Percentiles rank a stretch among this genome's conserved stretches.
phyloP scores from a whole-genome alignment of 192 early-diverging fungal genomes.

The Obelidium mucronatum region DNA sequence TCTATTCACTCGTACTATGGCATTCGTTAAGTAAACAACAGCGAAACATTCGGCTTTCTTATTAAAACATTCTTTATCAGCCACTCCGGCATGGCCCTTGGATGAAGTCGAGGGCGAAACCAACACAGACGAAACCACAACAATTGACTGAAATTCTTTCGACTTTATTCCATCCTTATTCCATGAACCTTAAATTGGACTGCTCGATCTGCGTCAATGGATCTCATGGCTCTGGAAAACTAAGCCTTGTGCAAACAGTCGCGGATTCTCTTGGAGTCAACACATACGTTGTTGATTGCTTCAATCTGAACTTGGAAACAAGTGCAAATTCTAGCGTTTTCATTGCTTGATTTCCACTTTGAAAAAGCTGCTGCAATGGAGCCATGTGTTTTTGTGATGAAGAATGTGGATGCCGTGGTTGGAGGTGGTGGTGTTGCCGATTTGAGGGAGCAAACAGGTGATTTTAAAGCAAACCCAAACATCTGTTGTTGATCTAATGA shows the following conservation, averaged over 20 bases:
- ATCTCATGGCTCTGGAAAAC: conserved; percentile 84
- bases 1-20: conserved; percentile 23
- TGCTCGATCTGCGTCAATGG: conserved; percentile 82
- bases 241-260: conserved; percentile 68
- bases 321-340: conserved; percentile 80
- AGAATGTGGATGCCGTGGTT: conserved; percentile 79
- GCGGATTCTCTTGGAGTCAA: conserved; percentile 80
- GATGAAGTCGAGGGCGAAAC: neutral
- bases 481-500: neutral
- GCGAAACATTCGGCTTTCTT: no score
- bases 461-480: conserved; percentile 6
- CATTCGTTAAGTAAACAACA: no score
- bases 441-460: conserved; percentile 27
- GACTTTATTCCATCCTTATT: conserved; percentile 73
- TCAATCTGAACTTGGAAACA: conserved; percentile 78
- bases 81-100: neutral
- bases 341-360: conserved; percentile 74
- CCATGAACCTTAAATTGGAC: conserved; percentile 68
- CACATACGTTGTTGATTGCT: conserved; percentile 76
- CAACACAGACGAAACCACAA: neutral
- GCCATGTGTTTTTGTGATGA: conserved; percentile 86
- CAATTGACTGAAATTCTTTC: conserved; percentile 23
- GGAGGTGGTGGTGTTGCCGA: conserved; percentile 64
- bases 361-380: conserved; percentile 77
- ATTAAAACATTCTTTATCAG: neutral